phyloP scores from a whole-genome alignment of 306 rosid genomes.

The Elaeagnus macrophylla region DNA sequence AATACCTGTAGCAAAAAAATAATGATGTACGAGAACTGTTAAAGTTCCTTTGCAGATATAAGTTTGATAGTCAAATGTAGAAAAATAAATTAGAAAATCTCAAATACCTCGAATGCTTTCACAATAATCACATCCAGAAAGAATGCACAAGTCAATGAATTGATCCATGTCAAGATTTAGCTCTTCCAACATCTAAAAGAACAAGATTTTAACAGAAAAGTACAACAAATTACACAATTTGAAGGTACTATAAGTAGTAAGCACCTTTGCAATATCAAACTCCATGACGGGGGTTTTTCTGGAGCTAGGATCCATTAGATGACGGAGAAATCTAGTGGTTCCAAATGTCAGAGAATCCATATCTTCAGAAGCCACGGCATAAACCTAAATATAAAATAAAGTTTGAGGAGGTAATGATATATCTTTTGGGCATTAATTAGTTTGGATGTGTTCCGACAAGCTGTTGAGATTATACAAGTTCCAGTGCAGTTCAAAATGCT shows the following conservation, averaged over 20 bases:
- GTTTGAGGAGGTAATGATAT: not conserved
- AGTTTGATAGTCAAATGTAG: not conserved
- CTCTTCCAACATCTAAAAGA: conserved; percentile 75
- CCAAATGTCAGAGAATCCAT: conserved; percentile 98
- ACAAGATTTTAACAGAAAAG: conserved; percentile 20
- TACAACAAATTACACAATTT: conserved; percentile 9
- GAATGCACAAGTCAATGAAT: conserved; percentile 93
- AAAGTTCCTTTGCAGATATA: no score
- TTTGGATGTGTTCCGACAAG: no score
- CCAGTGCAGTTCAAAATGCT: no score
- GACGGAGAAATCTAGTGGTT: conserved; percentile 88
- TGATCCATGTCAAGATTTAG: conserved; percentile 83
- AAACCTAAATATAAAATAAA: conserved; percentile 42
- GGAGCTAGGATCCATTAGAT: conserved; percentile 98
- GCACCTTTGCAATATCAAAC: conserved; percentile 83
- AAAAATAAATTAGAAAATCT: conserved; percentile 9
- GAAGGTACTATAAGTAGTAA: conserved; percentile 12
- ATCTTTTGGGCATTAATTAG: no score
- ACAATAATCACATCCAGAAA: conserved; percentile 94
- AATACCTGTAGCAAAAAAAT: conserved; percentile 54
- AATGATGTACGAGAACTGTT: no score
- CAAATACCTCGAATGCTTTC: conserved; percentile 84
- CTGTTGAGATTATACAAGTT: no score
- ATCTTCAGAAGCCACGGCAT: conserved; percentile 96
- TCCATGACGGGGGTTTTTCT: conserved; percentile 97